Evolutionary conservation across 148 eudicot species (phyloP).

Genomic region (Rhododendron williamsianum): DNA sequence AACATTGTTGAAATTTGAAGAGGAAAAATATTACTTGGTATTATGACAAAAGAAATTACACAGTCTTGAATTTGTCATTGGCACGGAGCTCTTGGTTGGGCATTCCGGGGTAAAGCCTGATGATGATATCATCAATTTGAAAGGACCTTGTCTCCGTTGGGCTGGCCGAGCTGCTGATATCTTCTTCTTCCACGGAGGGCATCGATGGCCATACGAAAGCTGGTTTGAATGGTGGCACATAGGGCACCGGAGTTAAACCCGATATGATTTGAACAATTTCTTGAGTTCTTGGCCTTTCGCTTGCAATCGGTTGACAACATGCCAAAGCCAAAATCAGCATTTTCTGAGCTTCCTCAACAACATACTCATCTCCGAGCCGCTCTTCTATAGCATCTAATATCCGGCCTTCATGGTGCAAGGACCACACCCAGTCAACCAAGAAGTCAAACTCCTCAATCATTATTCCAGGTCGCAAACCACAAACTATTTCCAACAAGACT

Average conservation of each 20-base stretch:
- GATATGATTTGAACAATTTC: slow-evolving; percentile 50
- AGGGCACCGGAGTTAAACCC: slow-evolving; percentile 42
- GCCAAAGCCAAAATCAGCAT: slow-evolving; percentile 59
- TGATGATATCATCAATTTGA: too few relatives aligned
- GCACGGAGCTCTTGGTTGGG: too few relatives aligned
- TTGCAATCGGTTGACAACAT: slow-evolving; percentile 57
- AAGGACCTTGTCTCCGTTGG: too few relatives aligned
- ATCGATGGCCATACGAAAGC: slow-evolving; percentile 72
- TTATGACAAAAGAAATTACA: neutral
- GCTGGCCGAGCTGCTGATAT: too few relatives aligned
- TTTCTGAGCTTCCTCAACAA: slow-evolving; percentile 51
- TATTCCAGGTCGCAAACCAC: slow-evolving; percentile 56
- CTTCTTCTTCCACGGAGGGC: slow-evolving; percentile 26
- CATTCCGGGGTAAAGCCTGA: too few relatives aligned
- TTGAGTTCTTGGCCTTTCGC: slow-evolving; percentile 56
- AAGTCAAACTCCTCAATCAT: slow-evolving; percentile 33
- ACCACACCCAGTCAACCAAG: slow-evolving; percentile 85
- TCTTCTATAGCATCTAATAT: slow-evolving; percentile 49
- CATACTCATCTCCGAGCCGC: slow-evolving; percentile 41
- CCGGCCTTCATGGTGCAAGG: slow-evolving; percentile 51
- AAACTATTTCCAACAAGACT: slow-evolving; percentile 54
- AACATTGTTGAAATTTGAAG: neutral
- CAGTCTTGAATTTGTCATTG: too few relatives aligned
- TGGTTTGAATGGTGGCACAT: slow-evolving; percentile 72
- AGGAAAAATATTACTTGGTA: neutral